Base-by-base conservation (phyloP, 805 yeast genomes). In the Zygosaccharomyces siamensis region DNA sequence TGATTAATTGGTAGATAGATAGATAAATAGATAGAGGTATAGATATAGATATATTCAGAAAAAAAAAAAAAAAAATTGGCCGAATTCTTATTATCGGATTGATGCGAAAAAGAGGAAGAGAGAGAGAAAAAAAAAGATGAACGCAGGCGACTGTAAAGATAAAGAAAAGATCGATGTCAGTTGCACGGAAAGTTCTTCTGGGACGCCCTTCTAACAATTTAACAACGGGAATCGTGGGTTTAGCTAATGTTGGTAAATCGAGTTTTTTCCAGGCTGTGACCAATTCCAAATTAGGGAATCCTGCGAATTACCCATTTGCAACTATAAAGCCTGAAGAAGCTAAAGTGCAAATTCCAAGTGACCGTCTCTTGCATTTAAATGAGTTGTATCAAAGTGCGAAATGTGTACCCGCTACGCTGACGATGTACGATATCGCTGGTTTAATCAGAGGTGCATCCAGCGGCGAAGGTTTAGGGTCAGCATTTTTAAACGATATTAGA, bases 261-360 rank as follows among this genome's bases (percentile, higher is more conserved):
- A 92, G 98, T 6, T 89, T 92, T 70, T 92, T 93, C 80, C 98
- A 93, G 72, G 96, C 97, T 50, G 85, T 93, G 65, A 92, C 98
- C 46, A 81, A 84, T 71, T 88, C 92, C 58, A 89, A 89, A 44
- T 74, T 93, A 59, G 98, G 99, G 52, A 89, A 79, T 74, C 98
- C 99, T 47, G 99, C 98, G 49, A 92, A 92, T 70, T 92, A 90
- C 69, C 99, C 99, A 27, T 92, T 89, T 67, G 99, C 99, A 35
- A 92, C 99, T 46, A 89, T 89, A 67, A 56, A 65, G 38, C 89
- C 92, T 10, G 88, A 83, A 65, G 87, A 84, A 64, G 85, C 89
- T 5, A 72, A 82, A 59, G 86, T 84, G 33, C 76, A 80, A 45
- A 88, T 86, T 35, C 89, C 88, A 50, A 80, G 86, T 43, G 70